Conservation (phyloP, 768 basidiomycete species). For the Agrocybe praecox region DNA sequence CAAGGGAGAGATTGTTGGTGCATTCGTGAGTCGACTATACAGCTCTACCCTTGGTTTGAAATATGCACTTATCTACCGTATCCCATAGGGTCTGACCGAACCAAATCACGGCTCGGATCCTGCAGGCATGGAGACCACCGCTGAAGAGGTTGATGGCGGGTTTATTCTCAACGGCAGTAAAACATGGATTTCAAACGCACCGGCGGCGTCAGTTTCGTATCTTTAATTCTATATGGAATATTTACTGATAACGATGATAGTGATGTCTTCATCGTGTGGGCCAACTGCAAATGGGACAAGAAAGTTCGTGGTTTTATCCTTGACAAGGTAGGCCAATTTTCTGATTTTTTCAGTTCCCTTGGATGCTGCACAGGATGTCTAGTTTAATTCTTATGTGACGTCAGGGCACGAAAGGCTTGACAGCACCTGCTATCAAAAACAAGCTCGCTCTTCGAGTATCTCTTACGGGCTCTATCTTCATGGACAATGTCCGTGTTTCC, state of each 20-base stretch:
- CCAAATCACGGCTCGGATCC: constrained; percentile 98
- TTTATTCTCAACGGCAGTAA: constrained; percentile 90
- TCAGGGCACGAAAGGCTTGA: constrained; percentile 80
- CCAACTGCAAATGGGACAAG: constrained; percentile 91
- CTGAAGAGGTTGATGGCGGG: constrained; percentile 82
- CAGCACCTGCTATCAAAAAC: constrained; percentile 88
- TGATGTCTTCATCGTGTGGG: constrained; percentile 93
- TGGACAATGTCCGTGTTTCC: constrained; percentile 85
- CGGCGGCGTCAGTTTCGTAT: constrained; percentile 68
- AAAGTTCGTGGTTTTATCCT: constrained; percentile 89
- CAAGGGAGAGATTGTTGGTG: constrained; percentile 85
- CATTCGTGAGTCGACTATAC: constrained; percentile 69
- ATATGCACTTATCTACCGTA: neutral
- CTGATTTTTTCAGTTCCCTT: neutral
- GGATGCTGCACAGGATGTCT: neutral
- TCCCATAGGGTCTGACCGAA: constrained; percentile 83
- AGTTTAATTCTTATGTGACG: neutral
- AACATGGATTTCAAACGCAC: constrained; percentile 97
- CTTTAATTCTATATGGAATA: neutral
- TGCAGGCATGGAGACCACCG: constrained; percentile 95
- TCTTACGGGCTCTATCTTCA: constrained; percentile 84
- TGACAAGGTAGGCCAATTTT: constrained; percentile 70
- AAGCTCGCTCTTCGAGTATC: constrained; percentile 91
- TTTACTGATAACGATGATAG: constrained; percentile 35
- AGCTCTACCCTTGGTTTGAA: neutral